A percentile compares a stretch with the other conserved stretches of the same genome.
These are phyloP conservation scores for Pseudogymnoascus sp. DNA, from an alignment of 2,329 filamentous ascomycete species.

Conservation along the genomic window DNA sequence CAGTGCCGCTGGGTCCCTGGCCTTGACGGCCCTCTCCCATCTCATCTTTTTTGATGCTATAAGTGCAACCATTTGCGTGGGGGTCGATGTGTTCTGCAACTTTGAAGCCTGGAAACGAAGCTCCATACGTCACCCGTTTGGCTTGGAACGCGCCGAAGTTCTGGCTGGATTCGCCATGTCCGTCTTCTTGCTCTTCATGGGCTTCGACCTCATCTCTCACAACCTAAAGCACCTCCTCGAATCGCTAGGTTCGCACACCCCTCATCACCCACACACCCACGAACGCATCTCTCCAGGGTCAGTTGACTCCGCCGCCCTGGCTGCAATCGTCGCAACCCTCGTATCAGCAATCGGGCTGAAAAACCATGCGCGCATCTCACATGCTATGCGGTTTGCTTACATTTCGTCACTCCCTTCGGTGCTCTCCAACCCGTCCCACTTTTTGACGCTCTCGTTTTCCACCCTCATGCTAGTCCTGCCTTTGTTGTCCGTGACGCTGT, in stretches of 20 bases:
- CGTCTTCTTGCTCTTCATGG: slow-evolving; percentile 93
- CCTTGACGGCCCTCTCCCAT: slow-evolving; percentile 86
- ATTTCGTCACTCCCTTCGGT: slow-evolving; percentile 75
- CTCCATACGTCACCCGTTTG: slow-evolving; percentile 89
- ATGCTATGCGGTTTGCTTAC: slow-evolving; percentile 79
- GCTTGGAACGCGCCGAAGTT: slow-evolving; percentile 83
- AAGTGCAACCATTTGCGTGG: slow-evolving; percentile 82
- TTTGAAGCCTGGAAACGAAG: slow-evolving; percentile 97
- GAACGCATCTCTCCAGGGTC: slow-evolving; percentile 63
- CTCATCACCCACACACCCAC: slow-evolving; percentile 64
- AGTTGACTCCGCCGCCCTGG: slow-evolving; percentile 71
- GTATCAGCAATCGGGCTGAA: slow-evolving; percentile 79
- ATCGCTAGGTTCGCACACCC: slow-evolving; percentile 56
- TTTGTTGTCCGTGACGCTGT: slow-evolving; percentile 71
- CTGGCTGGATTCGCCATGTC: slow-evolving; percentile 94
- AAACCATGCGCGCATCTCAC: slow-evolving; percentile 87
- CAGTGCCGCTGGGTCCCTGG: slow-evolving; percentile 75
- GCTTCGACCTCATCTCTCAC: slow-evolving; percentile 89
- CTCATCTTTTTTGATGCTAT: slow-evolving; percentile 93
- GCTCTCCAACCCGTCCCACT: slow-evolving; percentile 91
- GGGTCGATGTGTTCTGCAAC: slow-evolving; percentile 87
- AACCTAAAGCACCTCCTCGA: slow-evolving; percentile 91
- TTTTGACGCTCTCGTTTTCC: slow-evolving; percentile 84
- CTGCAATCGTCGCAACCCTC: slow-evolving; percentile 75
- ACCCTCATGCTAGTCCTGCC: slow-evolving; percentile 72